Percentiles rank a stretch among this genome's conserved stretches.
Conservation (phyloP, 768 basidiomycete species). For the Boletus vermiculosoides region DNA sequence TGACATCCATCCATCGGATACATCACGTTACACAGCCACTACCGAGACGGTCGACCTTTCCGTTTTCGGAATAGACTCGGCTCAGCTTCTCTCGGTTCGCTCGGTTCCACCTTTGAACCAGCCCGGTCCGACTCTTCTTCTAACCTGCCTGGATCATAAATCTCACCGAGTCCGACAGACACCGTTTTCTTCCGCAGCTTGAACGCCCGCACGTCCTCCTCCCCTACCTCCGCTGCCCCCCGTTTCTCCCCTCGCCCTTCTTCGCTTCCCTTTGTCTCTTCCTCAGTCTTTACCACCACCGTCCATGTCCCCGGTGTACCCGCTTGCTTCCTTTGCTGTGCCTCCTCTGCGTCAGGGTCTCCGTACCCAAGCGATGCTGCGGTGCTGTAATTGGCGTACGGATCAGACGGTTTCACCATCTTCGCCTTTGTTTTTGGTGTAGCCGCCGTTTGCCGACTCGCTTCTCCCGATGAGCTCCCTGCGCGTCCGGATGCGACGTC, state of each 20-base stretch:
- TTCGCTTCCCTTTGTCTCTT: background rate
- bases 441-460: conserved; percentile 20
- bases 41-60: background rate
- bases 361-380: conserved; percentile 77
- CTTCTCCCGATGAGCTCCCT: conserved; percentile 16
- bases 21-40: background rate
- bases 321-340: conserved; percentile 56
- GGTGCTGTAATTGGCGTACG: conserved; percentile 84
- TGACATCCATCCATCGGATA: background rate
- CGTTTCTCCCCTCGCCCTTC: conserved; percentile 33
- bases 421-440: conserved; percentile 37
- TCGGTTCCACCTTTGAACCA: conserved; percentile 24
- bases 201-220: conserved; percentile 53
- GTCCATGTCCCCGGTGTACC: conserved; percentile 82
- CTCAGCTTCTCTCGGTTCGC: conserved; percentile 16
- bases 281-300: conserved; percentile 40
- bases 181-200: conserved; percentile 67
- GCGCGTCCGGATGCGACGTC: conserved; percentile 73
- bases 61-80: conserved; percentile 23
- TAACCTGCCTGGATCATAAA: conserved; percentile 68
- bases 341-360: conserved; percentile 77
- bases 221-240: conserved; percentile 41
- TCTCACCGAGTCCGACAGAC: conserved; percentile 63
- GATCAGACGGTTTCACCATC: conserved; percentile 55
- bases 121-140: background rate